Conservation (phyloP, 2,329 filamentous ascomycete genomes). For the Colletotrichum ledebouriae region DNA sequence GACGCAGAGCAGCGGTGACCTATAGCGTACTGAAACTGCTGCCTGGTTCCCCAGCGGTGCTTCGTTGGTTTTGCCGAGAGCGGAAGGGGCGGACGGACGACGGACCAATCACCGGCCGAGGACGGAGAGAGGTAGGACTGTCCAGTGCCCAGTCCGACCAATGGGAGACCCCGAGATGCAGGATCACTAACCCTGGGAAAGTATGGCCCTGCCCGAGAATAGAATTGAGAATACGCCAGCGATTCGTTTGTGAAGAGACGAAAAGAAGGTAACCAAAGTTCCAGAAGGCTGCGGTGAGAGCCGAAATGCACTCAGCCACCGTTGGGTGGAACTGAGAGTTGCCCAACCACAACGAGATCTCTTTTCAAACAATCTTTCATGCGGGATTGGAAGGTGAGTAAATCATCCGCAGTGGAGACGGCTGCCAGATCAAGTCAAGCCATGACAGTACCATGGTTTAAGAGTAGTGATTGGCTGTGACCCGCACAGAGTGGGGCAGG, state of each 20-base stretch:
- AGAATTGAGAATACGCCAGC: constrained; percentile 1
- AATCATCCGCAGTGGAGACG: constrained; percentile 17
- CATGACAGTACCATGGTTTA: not conserved
- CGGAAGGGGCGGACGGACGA: not conserved
- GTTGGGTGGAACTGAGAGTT: not conserved
- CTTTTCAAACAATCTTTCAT: constrained; percentile 8
- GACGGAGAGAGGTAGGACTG: too few relatives aligned
- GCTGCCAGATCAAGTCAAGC: constrained; percentile 11
- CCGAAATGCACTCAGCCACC: constrained; percentile 12
- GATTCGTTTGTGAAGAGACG: not conserved
- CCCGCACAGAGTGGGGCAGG: not conserved
- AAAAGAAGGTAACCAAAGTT: not conserved
- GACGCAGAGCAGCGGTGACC: not conserved
- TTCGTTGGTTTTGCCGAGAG: constrained; percentile 4
- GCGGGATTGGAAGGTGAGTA: constrained; percentile 21
- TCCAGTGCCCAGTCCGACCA: not conserved
- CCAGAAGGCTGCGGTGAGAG: not conserved
- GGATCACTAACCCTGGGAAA: constrained; percentile 7
- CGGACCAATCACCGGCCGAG: constrained; percentile 9
- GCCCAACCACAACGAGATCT: constrained; percentile 1
- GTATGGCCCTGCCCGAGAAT: too few relatives aligned
- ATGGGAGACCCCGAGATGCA: constrained; percentile 9
- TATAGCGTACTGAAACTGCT: constrained; percentile 11
- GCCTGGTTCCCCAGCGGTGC: constrained; percentile 8
- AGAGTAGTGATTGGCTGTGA: constrained; percentile 1